A percentile compares a stretch with the other conserved stretches of the same genome.
phyloP scores from a whole-genome alignment of 495 filamentous ascomycete genomes.

The Podospora pseudopauciseta region DNA sequence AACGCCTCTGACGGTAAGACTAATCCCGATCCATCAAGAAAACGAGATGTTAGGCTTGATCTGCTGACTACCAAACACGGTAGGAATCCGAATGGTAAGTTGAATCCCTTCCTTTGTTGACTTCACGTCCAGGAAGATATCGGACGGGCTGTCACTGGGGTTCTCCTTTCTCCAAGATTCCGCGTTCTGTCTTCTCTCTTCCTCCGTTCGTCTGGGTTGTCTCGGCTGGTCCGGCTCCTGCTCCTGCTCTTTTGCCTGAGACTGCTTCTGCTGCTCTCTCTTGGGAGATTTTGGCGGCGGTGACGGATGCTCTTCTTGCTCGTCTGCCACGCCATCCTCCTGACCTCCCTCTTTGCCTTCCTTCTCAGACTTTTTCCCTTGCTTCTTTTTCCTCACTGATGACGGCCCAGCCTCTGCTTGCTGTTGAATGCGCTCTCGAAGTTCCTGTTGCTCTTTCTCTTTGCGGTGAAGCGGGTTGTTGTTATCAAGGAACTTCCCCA shows the following conservation, averaged over 20 bases:
- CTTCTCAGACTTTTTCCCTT: slow-evolving; percentile 13
- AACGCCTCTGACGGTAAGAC: neutral
- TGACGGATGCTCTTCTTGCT: neutral
- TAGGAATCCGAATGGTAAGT: slow-evolving; percentile 49
- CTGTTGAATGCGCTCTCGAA: slow-evolving; percentile 10
- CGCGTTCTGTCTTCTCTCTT: slow-evolving; percentile 39
- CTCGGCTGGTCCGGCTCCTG: slow-evolving; percentile 15
- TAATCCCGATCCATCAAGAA: slow-evolving; percentile 18
- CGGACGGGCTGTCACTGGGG: slow-evolving; percentile 43
- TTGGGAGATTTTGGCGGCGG: slow-evolving; percentile 1
- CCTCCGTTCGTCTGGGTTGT: slow-evolving; percentile 23
- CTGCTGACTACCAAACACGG: slow-evolving; percentile 41
- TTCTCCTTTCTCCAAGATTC: slow-evolving; percentile 38
- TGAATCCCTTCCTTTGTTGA: slow-evolving; percentile 51
- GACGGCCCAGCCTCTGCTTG: slow-evolving; percentile 1
- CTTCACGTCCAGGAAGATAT: slow-evolving; percentile 52
- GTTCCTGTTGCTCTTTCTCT: slow-evolving; percentile 21
- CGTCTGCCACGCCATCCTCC: slow-evolving; percentile 3
- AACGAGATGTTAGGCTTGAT: slow-evolving; percentile 34
- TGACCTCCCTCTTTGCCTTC: slow-evolving; percentile 16
- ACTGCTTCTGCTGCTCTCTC: neutral
- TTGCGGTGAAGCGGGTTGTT: slow-evolving; percentile 33
- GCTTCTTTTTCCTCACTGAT: slow-evolving; percentile 10
- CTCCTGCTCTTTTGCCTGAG: slow-evolving; percentile 9
- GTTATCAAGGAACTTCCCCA: slow-evolving; percentile 45